Evolutionary conservation across 176 grass and related monocot species (phyloP), one percentile per base, ranked within the genome.

Genomic region (Rhipidocladum racemiflorum): DNA sequence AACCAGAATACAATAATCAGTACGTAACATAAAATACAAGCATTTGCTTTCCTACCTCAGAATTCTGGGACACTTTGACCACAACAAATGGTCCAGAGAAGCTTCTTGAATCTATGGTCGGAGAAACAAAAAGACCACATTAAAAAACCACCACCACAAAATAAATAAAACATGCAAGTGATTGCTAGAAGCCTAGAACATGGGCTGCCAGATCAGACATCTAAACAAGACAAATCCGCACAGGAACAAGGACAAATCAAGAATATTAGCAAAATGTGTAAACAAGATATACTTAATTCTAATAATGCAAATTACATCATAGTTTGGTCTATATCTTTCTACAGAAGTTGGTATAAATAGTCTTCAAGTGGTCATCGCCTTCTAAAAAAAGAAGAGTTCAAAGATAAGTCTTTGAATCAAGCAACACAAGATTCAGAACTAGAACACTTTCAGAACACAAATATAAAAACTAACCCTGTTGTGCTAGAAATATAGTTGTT

Each of bases 81-180:
- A 90, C 93, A 90, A 92, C 66, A 96, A 90, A 92, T 88, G 93
- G 90, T 64, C 93, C 93, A 84, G 93, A 87, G 76, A 89, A 87
- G 59, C 78, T 92, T 88, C 83, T 92, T 25, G 80, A 79, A 74
- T 92, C 93, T 96, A 83, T 35, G 84, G 27, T 73, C 61, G 76
- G 11, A 71, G 5, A 34, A 75, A 71, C 6, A 67, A 79, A 74
- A 36, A 50, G 17, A 66, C 30, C 15, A 83, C n/a, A 45, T 14
- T 21, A 57, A 63, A 59, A 38, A 45, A 77, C n/a, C 29, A 70
- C 25, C 43, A 71, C 15, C 4, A 12, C 45, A 64, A 7, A 66
- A 72, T 20, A 61, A 61, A 78, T 18, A 55, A 65, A 65, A 35
- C 23, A 46, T 5, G 34, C 8, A 72, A 60, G 79, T 17, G 45